phyloP scores from a whole-genome alignment of 345 rosid species.

The Cardiospermum halicacabum region DNA sequence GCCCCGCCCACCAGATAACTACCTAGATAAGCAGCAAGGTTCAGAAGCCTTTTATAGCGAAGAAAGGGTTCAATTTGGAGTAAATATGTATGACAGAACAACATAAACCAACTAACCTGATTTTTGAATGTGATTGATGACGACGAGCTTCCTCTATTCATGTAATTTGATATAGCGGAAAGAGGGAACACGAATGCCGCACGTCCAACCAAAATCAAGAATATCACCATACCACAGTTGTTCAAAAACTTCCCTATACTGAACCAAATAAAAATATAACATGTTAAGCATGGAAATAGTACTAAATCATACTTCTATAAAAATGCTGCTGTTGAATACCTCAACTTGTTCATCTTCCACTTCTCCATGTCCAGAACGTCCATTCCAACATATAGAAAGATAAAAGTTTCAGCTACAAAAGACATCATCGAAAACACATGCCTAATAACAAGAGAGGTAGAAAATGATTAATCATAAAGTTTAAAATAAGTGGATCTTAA shows the following conservation, averaged over 20 bases:
- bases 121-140: conserved; percentile 50
- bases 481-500: neutral
- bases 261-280: conserved; percentile 11
- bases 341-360: conserved; percentile 68
- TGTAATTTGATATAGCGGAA: conserved; percentile 54
- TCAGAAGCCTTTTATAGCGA: neutral
- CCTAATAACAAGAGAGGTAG: conserved; percentile 32
- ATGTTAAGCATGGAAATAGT: too few species aligned
- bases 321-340: too few species aligned
- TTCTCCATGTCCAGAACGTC: conserved; percentile 84
- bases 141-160: conserved; percentile 40
- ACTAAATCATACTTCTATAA: too few species aligned
- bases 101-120: conserved; percentile 42
- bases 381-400: conserved; percentile 89
- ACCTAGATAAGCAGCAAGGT: conserved; percentile 34
- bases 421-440: conserved; percentile 87
- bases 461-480: neutral
- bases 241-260: conserved; percentile 50
- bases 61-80: neutral
- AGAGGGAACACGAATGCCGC: conserved; percentile 91
- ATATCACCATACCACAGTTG: conserved; percentile 44
- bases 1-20: conserved; percentile 94
- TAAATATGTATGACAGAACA: neutral
- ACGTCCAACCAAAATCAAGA: conserved; percentile 57
- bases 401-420: conserved; percentile 78